These are phyloP conservation scores for Globisporangium heterothallicum DNA, from an alignment of 352 stramenopile species.

Conservation along the genomic window DNA sequence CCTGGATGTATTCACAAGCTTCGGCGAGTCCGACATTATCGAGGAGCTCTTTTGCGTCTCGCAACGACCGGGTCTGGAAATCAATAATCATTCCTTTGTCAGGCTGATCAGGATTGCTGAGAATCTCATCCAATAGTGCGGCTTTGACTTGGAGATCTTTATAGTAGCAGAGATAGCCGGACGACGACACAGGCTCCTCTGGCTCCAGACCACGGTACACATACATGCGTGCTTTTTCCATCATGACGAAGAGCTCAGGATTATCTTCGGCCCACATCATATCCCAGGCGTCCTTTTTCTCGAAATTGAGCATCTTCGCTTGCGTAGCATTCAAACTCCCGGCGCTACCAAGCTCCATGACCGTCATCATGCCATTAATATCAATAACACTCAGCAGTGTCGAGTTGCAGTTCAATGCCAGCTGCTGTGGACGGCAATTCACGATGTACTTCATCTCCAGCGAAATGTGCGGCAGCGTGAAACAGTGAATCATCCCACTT, in stretches of 20 bases:
- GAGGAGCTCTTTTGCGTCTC: slow-evolving; percentile 84
- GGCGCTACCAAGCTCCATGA: slow-evolving; percentile 75
- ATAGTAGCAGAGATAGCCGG: slow-evolving; percentile 87
- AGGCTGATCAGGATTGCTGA: slow-evolving; percentile 73
- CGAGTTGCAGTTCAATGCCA: slow-evolving; percentile 88
- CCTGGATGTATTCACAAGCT: slow-evolving; percentile 78
- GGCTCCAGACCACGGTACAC: slow-evolving; percentile 78
- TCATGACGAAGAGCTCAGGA: slow-evolving; percentile 89
- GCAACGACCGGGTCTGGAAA: slow-evolving; percentile 84
- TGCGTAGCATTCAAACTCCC: slow-evolving; percentile 56
- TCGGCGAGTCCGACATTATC: slow-evolving; percentile 76
- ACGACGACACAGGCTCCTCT: slow-evolving; percentile 88
- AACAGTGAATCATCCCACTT: slow-evolving; percentile 84
- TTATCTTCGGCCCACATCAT: slow-evolving; percentile 91
- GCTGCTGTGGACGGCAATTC: slow-evolving; percentile 64
- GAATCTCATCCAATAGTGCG: slow-evolving; percentile 81
- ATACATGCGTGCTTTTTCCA: slow-evolving; percentile 91
- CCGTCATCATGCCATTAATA: slow-evolving; percentile 79
- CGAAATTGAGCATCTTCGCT: slow-evolving; percentile 71
- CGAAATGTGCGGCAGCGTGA: slow-evolving; percentile 89
- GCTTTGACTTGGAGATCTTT: slow-evolving; percentile 85
- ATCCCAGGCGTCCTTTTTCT: slow-evolving; percentile 90
- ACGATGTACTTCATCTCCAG: slow-evolving; percentile 90
- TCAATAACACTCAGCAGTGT: slow-evolving; percentile 88
- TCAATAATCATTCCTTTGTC: slow-evolving; percentile 81